These are phyloP conservation scores for Teunomyces pallodes DNA, from an alignment of 805 yeast genomes.

Conservation along the genomic window DNA sequence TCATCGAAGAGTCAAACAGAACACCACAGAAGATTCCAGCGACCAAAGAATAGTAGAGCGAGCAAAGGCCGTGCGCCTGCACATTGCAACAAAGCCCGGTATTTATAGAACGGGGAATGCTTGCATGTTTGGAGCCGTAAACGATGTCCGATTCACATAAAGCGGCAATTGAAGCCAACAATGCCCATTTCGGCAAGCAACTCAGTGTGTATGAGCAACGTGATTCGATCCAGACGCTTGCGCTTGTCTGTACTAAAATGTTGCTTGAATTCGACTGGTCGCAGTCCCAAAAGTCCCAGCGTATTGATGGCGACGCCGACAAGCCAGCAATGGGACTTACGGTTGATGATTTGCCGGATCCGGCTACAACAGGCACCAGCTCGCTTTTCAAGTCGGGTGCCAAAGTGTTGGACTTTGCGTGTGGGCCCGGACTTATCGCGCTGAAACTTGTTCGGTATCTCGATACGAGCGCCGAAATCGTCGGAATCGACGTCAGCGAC, in stretches of 20 bases:
- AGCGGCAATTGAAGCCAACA: constrained; percentile 24
- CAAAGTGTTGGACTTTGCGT: constrained; percentile 40
- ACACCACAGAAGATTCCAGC: too few species aligned
- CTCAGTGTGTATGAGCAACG: constrained; percentile 20
- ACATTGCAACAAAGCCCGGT: too few species aligned
- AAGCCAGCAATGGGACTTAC: constrained; percentile 11
- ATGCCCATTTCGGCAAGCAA: constrained; percentile 13
- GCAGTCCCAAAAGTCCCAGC: constrained; percentile 10
- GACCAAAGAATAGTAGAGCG: too few species aligned
- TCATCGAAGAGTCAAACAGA: too few species aligned
- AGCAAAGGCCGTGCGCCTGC: too few species aligned
- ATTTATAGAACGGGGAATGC: too few species aligned
- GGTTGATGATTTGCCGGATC: constrained; percentile 11
- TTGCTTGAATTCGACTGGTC: constrained; percentile 19
- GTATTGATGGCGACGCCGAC: constrained; percentile 15
- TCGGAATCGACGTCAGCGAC: constrained; percentile 39
- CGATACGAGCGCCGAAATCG: constrained; percentile 14
- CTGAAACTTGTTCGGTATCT: constrained; percentile 30
- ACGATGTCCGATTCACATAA: constrained; percentile 15
- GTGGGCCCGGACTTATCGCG: constrained; percentile 42
- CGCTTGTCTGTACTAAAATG: constrained; percentile 17
- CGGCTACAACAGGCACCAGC: constrained; percentile 7
- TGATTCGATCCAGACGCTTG: constrained; percentile 14
- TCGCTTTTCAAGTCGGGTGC: constrained; percentile 19
- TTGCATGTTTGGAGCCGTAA: too few species aligned